Base-by-base conservation (phyloP, 192 early-diverging fungal species). In the Glomus cerebriforme region DNA sequence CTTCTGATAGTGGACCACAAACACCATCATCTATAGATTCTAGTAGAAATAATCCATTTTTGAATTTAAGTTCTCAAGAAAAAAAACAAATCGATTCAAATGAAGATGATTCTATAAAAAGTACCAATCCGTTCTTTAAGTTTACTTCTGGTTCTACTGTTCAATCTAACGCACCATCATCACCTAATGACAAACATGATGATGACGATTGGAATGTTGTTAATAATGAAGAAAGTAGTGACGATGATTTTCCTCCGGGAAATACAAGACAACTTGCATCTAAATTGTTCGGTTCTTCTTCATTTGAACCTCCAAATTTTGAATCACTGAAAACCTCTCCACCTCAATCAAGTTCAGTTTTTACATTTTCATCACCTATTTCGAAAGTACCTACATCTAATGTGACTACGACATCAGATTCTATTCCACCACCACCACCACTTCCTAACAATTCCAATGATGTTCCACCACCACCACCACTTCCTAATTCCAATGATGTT, bases 41-140 rank as follows among this genome's bases (percentile, higher is more conserved):
- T 49, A 35, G 34, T 19, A 81, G 68, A 47, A 85, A 76, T 13
- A 85, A 85, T 60, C 84, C 84, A 71, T 85, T 83, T 78, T 82
- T 78, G 26, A 85, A 81, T 19, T 59, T 81, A 0, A 29, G 39
- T 37, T 26, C 63, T 26, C 63, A 65, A 79, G 62, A 64, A 64
- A 6, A 27, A 64, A 43, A 67, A 65, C 19, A 37, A 1, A n/a
- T 24, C 2, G 27, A 78, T 22, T 9, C 31, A 27, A 10, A 74
- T n/a, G 78, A 84, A 29, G 81, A 34, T 22, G 27, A 27, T 2
- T 80, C 65, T 78, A 80, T 58, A 65, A 79, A 63, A 79, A 83
- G 49, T 82, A 84, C 75, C 34, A 86, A 86, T 81, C 85, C 85
- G 10, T 86, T 86, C 67, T 77, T 74, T 22, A 70, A 81, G 34